Base-by-base conservation (phyloP, 768 basidiomycete species). In the Zangia roseola region DNA sequence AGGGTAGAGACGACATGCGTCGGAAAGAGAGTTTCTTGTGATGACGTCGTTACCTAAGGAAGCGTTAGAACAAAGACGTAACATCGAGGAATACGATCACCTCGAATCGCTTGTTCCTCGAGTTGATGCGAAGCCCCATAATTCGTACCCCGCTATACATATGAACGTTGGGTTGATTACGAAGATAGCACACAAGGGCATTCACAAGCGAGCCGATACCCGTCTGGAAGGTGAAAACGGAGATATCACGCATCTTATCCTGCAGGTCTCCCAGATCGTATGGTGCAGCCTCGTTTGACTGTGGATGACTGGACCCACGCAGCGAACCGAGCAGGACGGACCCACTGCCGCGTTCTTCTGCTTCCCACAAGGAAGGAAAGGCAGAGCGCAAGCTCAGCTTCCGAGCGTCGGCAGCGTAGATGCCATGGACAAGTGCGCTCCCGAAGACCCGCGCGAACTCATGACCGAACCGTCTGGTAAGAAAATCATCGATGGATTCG, bases 331-430 rank as follows among this genome's bases (percentile, higher is more conserved):
- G 65, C 0, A 92, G 63, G 31, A 95, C 73, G 40, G 87, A 87
- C 0, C 93, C 93, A 14, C 72, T 62, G 3, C 88, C 84, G 19
- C 74, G 65, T 43, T 83, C 76, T 61, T 87, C 91, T 0, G 83
- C 75, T 1, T 84, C 78, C 79, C 82, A 88, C 45, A 97, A 55
- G 3, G 73, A 70, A 0, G 90, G 86, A 60, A 97, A 91, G 2
- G 91, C 81, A 2, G 91, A 77, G 4, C 85, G 79, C 3, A 92
- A 73, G 50, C 89, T 91, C 16, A 98, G 69, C 34, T 71, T 59
- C 3, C 88, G 71, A 2, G 93, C 80, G 59, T 95, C 92, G 0
- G 91, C 82, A 2, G 92, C 93, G 63, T 97, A 97, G 47, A 98
- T 88, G 0, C 95, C 95, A 60, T 97, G 94, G 1, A 93, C 82